A percentile compares a stretch with the other conserved stretches of the same genome.
Evolutionary conservation across 495 filamentous ascomycete species (phyloP).

Genomic region (Terfezia claveryi): DNA sequence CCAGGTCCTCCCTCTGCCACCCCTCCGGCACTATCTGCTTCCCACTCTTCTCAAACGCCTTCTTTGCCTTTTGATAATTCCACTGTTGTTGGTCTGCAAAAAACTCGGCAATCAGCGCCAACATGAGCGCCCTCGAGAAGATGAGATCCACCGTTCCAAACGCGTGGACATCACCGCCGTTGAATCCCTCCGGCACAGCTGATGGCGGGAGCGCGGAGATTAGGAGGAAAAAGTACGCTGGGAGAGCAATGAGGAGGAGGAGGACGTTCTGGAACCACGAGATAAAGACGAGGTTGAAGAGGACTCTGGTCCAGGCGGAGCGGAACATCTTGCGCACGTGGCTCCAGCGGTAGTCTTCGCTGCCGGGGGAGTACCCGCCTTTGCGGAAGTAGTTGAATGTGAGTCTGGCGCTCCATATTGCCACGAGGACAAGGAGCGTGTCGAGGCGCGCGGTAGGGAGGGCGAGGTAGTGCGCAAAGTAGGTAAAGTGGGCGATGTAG

Average conservation of each 20-base stretch:
- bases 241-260: slow-evolving; percentile 44
- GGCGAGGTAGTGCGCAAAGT: slow-evolving; percentile 54
- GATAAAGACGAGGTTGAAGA: slow-evolving; percentile 79
- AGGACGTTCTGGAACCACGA: slow-evolving; percentile 61
- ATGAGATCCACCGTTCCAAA: slow-evolving; percentile 39
- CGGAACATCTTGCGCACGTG: slow-evolving; percentile 24
- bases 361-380: slow-evolving; percentile 69
- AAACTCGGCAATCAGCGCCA: slow-evolving; percentile 49
- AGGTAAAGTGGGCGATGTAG: slow-evolving; percentile 68
- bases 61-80: slow-evolving; percentile 69
- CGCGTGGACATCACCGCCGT: slow-evolving; percentile 16
- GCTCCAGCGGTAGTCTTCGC: slow-evolving; percentile 85
- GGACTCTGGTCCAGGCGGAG: slow-evolving; percentile 33
- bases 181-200: slow-evolving; percentile 22
- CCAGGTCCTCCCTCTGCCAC: slow-evolving; percentile 50
- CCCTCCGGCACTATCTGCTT: slow-evolving; percentile 36
- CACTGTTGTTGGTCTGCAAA: slow-evolving; percentile 90
- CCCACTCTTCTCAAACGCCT: slow-evolving; percentile 41
- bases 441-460: slow-evolving; percentile 53
- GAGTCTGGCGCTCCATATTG: slow-evolving; percentile 66
- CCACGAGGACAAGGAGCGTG: slow-evolving; percentile 45
- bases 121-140: slow-evolving; percentile 44
- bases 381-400: slow-evolving; percentile 96
- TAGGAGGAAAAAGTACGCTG: slow-evolving; percentile 61
- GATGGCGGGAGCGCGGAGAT: slow-evolving; percentile 25